These are phyloP conservation scores for Solanum acaule DNA, from an alignment of 257 asterid species.

Conservation along the genomic window DNA sequence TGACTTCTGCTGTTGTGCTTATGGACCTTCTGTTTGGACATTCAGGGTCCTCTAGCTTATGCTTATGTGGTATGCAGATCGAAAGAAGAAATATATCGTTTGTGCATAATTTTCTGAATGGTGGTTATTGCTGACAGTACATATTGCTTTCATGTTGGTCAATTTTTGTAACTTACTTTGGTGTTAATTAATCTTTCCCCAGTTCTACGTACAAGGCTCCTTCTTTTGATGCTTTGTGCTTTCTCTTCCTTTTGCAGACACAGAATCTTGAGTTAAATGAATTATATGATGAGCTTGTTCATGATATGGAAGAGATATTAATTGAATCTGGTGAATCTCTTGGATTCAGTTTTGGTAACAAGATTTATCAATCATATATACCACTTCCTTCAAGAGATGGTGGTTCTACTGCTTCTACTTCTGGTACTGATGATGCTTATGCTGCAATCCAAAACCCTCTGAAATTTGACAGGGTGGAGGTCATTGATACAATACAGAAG, in stretches of 20 bases:
- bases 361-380: slow-evolving; percentile 32
- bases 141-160: neutral
- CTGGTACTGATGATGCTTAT: slow-evolving; percentile 50
- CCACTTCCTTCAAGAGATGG: slow-evolving; percentile 73
- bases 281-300: slow-evolving; percentile 64
- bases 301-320: slow-evolving; percentile 93
- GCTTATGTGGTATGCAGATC: neutral
- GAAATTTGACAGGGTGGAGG: slow-evolving; percentile 64
- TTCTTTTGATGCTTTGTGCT: neutral
- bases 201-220: neutral
- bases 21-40: neutral
- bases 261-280: slow-evolving; percentile 44
- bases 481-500: slow-evolving; percentile 69
- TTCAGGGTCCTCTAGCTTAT: neutral
- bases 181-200: neutral
- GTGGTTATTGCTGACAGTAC: neutral
- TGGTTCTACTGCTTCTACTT: slow-evolving; percentile 86
- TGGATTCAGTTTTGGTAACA: slow-evolving; percentile 24
- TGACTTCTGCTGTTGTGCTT: neutral
- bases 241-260: slow-evolving; percentile 32
- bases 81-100: neutral
- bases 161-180: neutral
- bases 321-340: slow-evolving; percentile 62
- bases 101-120: neutral
- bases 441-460: slow-evolving; percentile 36